Percentiles rank a stretch among this genome's conserved stretches.
These are phyloP conservation scores for Botrytis squamosa DNA, from an alignment of 2,329 filamentous ascomycete genomes.

Conservation along the genomic window DNA sequence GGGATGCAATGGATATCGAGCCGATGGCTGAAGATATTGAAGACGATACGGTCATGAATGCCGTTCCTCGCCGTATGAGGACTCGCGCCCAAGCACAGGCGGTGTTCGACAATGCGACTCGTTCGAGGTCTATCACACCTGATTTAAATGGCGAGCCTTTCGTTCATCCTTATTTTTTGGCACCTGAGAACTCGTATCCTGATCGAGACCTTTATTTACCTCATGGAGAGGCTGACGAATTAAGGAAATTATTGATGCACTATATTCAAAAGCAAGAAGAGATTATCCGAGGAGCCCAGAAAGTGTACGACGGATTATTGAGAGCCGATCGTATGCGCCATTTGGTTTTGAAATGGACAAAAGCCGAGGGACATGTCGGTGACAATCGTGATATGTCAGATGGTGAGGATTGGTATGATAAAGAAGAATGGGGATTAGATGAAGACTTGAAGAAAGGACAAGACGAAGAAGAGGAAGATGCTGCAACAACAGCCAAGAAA, in stretches of 20 bases:
- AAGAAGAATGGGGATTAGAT: slow-evolving; percentile 72
- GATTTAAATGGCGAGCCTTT: slow-evolving; percentile 51
- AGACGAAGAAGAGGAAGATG: slow-evolving; percentile 78
- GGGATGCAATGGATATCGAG: slow-evolving; percentile 15
- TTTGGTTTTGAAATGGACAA: slow-evolving; percentile 71
- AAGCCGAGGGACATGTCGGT: slow-evolving; percentile 72
- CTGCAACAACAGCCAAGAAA: slow-evolving; percentile 49
- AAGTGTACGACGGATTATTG: slow-evolving; percentile 68
- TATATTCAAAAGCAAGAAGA: slow-evolving; percentile 88
- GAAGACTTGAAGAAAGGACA: slow-evolving; percentile 78
- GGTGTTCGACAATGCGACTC: slow-evolving; percentile 40
- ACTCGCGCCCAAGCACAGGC: slow-evolving; percentile 52
- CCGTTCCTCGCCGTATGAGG: slow-evolving; percentile 52
- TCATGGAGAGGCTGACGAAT: slow-evolving; percentile 72
- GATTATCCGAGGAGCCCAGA: slow-evolving; percentile 67
- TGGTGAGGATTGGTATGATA: slow-evolving; percentile 87
- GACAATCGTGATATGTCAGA: slow-evolving; percentile 72
- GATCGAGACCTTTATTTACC: slow-evolving; percentile 73
- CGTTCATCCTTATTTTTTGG: slow-evolving; percentile 73
- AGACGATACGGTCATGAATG: slow-evolving; percentile 44
- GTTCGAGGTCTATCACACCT: slow-evolving; percentile 42
- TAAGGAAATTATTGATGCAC: slow-evolving; percentile 68
- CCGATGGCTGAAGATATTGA: slow-evolving; percentile 42
- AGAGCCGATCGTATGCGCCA: slow-evolving; percentile 70
- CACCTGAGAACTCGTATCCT: slow-evolving; percentile 59